Evolutionary conservation across 179 eudicot genomes (phyloP), one percentile per base, ranked within the genome.

Genomic region (Sideroxylon spinosum): DNA sequence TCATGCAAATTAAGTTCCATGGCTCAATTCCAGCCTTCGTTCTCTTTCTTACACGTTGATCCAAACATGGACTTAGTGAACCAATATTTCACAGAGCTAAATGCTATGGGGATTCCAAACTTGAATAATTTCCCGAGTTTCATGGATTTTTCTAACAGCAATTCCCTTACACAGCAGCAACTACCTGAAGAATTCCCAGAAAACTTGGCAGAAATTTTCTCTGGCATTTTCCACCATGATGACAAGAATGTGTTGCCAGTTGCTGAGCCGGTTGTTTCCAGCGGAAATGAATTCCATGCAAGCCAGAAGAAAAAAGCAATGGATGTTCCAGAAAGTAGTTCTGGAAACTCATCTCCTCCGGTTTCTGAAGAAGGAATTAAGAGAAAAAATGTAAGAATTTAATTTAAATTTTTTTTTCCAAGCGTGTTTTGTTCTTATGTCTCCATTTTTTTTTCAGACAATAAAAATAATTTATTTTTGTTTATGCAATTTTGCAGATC

Each of bases 271-370:
- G 44, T 37, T 6, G 44, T 37, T 37, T 37, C 44, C 20, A 26
- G 61, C 44, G 44, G 44, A 37, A 37, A 37, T 55, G 84, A 77
- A 32, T 10, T 60, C 56, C 76, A 79, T 56, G 80, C 66, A 20
- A 85, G 55, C 28, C 89, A 92, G 81, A 89, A 93, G 74, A 88
- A 85, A 88, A 73, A 80, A 32, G 44, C 44, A 37, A 84, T 83
- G 60, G 87, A 88, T 63, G 79, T 80, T 9, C 69, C 83, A 1
- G 90, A 82, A 20, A 85, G 76, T 73, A 82, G 86, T 56, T 87
- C 91, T 9, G 83, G 82, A 12, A 78, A 85, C 71, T 88, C 90
- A 8, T 85, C 90, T 71, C 72, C 90, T 48, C 84, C 83, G 25
- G 77, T 68, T 76, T 85, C 86, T 50, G 86, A 81, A 55, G 81